A percentile compares a stretch with the other conserved stretches of the same genome.
Conservation (phyloP, 345 rosid species). For the Populus ilicifolia region DNA sequence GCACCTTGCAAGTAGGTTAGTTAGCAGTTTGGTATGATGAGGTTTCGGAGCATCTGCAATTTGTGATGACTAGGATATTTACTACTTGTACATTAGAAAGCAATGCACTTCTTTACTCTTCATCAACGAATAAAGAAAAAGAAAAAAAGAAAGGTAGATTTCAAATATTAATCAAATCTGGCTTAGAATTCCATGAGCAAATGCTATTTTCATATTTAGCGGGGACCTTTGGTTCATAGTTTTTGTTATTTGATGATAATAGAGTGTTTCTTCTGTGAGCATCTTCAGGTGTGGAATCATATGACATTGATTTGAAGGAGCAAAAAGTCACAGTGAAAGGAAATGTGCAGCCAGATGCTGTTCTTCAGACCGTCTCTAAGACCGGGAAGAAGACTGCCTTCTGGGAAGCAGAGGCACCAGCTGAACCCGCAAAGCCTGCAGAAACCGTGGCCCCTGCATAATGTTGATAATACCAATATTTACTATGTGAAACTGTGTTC, state of each 20-base stretch:
- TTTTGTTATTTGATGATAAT: background rate
- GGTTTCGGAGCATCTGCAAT: background rate
- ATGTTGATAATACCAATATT: background rate
- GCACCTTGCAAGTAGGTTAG: background rate
- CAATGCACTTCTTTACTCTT: background rate
- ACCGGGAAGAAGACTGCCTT: slow-evolving; percentile 75
- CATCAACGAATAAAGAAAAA: background rate
- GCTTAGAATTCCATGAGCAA: background rate
- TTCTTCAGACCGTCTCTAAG: slow-evolving; percentile 72
- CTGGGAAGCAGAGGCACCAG: slow-evolving; percentile 63
- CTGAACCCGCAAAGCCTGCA: slow-evolving; percentile 19
- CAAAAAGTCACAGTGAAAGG: slow-evolving; percentile 88
- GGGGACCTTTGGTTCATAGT: background rate
- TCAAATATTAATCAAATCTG: background rate
- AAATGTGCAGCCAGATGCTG: slow-evolving; percentile 74
- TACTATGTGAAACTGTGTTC: background rate
- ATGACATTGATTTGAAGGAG: slow-evolving; percentile 64
- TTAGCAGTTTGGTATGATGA: background rate
- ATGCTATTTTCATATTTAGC: background rate
- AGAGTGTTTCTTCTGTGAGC: background rate
- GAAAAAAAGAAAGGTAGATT: background rate
- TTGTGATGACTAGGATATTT: background rate
- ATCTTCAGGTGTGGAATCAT: slow-evolving; percentile 70
- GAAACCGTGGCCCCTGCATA: slow-evolving; percentile 35
- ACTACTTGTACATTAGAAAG: background rate